phyloP scores from a whole-genome alignment of 1,284 basidiomycete species.

The Cryptococcus hybrid region DNA sequence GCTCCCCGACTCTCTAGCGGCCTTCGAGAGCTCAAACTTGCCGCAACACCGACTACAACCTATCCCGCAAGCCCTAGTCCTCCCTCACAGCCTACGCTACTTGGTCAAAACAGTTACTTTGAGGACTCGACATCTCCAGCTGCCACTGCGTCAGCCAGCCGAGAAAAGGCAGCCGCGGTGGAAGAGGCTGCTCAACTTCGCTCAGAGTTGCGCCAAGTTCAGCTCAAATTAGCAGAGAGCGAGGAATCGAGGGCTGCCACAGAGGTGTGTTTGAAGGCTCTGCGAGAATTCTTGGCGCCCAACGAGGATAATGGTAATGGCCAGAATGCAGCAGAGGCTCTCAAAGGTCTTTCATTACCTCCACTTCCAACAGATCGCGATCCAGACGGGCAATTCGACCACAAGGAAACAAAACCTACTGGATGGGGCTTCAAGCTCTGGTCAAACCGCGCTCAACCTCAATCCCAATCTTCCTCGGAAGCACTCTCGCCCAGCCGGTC shows the following conservation, averaged over 20 bases:
- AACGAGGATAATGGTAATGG: constrained; percentile 2
- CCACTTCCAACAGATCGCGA: constrained; percentile 60
- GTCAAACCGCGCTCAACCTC: constrained; percentile 11
- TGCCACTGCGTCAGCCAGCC: not conserved
- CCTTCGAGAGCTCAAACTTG: constrained; percentile 41
- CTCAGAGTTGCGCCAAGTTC: constrained; percentile 61
- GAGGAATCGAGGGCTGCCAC: constrained; percentile 81
- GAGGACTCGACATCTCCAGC: constrained; percentile 7
- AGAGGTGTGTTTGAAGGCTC: constrained; percentile 75
- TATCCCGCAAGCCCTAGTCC: constrained; percentile 5
- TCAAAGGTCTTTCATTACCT: constrained; percentile 55
- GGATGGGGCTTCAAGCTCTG: constrained; percentile 40
- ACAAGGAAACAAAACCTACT: constrained; percentile 10
- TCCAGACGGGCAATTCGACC: constrained; percentile 41
- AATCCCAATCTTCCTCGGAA: constrained; percentile 12
- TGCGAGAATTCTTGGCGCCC: constrained; percentile 75
- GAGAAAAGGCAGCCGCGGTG: constrained; percentile 7
- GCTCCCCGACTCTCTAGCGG: constrained; percentile 17
- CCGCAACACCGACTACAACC: constrained; percentile 6
- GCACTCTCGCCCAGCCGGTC: constrained; percentile 13
- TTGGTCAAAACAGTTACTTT: constrained; percentile 10
- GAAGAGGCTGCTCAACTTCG: constrained; percentile 60
- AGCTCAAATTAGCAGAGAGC: constrained; percentile 65
- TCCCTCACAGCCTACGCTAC: constrained; percentile 1
- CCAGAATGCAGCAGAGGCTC: constrained; percentile 15